phyloP scores from a whole-genome alignment of 805 yeast species.

The Wickerhamiella musiphila region DNA sequence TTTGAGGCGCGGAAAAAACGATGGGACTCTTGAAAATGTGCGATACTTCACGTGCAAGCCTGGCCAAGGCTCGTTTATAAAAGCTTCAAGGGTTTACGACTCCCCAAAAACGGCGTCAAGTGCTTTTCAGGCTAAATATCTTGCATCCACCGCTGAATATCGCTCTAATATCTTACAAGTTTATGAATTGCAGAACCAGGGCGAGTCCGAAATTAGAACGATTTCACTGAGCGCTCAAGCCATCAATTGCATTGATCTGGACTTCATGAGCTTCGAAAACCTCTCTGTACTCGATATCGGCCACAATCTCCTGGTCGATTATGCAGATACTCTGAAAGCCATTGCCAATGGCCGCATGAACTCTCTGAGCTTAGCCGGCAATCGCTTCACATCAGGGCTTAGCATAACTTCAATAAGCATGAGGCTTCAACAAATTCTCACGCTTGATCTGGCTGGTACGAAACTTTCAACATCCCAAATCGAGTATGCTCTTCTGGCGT shows the following conservation, averaged over 20 bases:
- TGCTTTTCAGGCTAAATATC: constrained; percentile 37
- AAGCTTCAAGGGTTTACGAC: constrained; percentile 26
- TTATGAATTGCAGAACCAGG: constrained; percentile 35
- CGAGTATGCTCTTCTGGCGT: neutral
- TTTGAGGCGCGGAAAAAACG: constrained; percentile 47
- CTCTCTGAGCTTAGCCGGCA: constrained; percentile 31
- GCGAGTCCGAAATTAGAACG: constrained; percentile 29
- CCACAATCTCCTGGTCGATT: constrained; percentile 33
- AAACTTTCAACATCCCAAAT: constrained; percentile 2
- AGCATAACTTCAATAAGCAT: neutral
- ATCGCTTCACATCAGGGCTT: constrained; percentile 15
- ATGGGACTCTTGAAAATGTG: constrained; percentile 39
- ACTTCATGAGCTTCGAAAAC: neutral
- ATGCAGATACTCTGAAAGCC: constrained; percentile 26
- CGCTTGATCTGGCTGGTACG: constrained; percentile 25
- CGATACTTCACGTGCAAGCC: constrained; percentile 33
- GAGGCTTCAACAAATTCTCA: constrained; percentile 9
- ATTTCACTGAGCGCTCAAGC: constrained; percentile 29
- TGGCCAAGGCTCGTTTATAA: constrained; percentile 48
- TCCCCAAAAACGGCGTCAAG: constrained; percentile 23
- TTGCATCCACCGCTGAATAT: constrained; percentile 38
- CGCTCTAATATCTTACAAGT: constrained; percentile 44
- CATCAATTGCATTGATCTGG: neutral
- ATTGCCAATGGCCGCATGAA: constrained; percentile 23
- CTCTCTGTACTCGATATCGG: constrained; percentile 35